phyloP scores from a whole-genome alignment of 805 yeast species.

The Saccharomyces eubayanus region DNA sequence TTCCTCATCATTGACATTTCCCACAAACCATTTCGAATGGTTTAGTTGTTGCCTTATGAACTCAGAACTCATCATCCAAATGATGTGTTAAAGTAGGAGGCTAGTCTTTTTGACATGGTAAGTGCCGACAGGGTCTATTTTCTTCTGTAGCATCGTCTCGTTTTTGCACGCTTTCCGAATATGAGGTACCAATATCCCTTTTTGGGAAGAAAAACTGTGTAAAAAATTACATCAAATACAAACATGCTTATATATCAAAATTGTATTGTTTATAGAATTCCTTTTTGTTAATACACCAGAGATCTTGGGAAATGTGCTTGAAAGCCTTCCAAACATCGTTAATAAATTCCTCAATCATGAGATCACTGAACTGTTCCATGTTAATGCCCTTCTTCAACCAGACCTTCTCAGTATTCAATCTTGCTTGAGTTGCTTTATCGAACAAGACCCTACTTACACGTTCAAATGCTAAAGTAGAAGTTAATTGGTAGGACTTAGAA shows the following conservation, averaged over 20 bases:
- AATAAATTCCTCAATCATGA: constrained; percentile 6
- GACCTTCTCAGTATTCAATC: constrained; percentile 13
- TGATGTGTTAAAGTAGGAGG: not conserved
- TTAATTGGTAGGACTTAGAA: constrained; percentile 12
- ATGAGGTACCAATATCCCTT: not conserved
- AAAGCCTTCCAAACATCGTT: constrained; percentile 11
- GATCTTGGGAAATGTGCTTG: not conserved
- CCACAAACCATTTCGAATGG: not conserved
- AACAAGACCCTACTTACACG: constrained; percentile 19
- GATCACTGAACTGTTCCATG: constrained; percentile 7
- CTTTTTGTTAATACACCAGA: not conserved
- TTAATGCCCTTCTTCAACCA: constrained; percentile 9
- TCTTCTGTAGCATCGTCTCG: not conserved
- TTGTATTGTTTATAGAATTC: not conserved
- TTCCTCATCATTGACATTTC: not conserved
- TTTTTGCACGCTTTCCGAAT: not conserved
- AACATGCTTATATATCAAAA: not conserved
- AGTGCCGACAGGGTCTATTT: not conserved
- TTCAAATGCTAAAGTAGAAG: constrained; percentile 18
- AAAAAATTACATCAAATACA: not conserved
- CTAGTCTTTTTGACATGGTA: not conserved
- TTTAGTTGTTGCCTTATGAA: not conserved
- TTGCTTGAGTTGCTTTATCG: constrained; percentile 14
- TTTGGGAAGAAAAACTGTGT: not conserved
- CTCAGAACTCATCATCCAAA: not conserved